Evolutionary conservation across 139 green algal species (phyloP).

Genomic region (Chloropicon primus): DNA sequence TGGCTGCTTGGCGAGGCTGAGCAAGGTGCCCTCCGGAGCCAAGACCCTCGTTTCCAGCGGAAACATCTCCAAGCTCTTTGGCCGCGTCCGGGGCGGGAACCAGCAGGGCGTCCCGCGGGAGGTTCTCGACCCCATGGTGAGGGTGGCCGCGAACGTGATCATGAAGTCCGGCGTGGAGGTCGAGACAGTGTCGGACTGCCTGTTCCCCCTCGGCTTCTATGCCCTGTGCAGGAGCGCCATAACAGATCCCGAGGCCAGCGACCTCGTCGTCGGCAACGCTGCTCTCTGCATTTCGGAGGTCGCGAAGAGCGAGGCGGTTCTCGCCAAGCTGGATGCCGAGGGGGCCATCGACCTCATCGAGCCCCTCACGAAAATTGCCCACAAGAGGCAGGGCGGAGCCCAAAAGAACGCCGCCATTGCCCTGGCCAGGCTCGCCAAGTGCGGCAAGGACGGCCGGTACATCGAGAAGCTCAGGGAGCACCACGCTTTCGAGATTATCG

Average conservation of each 20-base stretch:
- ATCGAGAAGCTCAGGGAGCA: background rate
- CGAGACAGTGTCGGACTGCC: background rate
- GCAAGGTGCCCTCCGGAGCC: background rate
- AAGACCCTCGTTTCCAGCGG: background rate
- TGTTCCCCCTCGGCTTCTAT: background rate
- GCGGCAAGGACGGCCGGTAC: background rate
- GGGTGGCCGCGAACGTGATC: background rate
- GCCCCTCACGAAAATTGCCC: conserved; percentile 1
- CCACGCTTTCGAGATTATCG: background rate
- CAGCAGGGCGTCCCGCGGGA: no score
- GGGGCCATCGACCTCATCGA: background rate
- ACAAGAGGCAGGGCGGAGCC: conserved; percentile 3
- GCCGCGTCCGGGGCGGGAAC: background rate
- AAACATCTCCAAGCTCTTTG: background rate
- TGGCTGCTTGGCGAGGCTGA: background rate
- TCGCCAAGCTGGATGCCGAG: conserved; percentile 1
- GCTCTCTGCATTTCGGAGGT: conserved; percentile 1
- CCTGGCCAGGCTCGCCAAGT: conserved; percentile 1
- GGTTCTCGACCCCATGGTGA: background rate
- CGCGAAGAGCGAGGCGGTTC: background rate
- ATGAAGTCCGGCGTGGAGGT: background rate
- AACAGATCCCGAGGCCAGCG: background rate
- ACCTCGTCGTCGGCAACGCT: conserved; percentile 6
- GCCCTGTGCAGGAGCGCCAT: background rate
- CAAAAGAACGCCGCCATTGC: conserved; percentile 14